Evolutionary conservation across 179 eudicot genomes (phyloP).

Genomic region (Beta corolliflora): DNA sequence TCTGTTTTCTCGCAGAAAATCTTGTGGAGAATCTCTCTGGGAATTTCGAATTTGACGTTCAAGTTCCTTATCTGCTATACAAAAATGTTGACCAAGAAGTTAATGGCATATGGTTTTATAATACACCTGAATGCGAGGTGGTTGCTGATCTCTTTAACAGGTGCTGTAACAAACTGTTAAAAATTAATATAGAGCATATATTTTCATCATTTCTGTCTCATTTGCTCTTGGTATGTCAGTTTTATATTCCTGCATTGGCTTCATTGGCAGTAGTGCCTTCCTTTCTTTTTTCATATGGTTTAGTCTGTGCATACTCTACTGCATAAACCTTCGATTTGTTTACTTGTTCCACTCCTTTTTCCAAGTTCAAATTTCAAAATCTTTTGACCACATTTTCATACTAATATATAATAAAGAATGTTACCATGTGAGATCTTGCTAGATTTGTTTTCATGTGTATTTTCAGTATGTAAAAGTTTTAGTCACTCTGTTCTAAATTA

Average conservation of each 20-base stretch:
- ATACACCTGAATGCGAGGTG: constrained; percentile 88
- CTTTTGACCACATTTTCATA: no score
- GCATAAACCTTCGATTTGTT: no score
- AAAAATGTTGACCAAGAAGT: constrained; percentile 91
- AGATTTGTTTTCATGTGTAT: no score
- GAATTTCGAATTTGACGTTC: constrained; percentile 92
- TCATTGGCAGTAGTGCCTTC: no score
- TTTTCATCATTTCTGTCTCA: neutral
- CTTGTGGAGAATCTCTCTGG: constrained; percentile 88
- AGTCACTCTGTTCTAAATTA: no score
- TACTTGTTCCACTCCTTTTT: no score
- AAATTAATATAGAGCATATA: neutral
- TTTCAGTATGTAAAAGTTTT: no score
- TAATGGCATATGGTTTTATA: constrained; percentile 95
- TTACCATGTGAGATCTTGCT: no score
- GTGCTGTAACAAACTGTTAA: constrained; percentile 32
- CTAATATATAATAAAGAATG: no score
- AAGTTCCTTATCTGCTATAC: constrained; percentile 79
- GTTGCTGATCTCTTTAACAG: constrained; percentile 81
- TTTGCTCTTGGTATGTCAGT: neutral
- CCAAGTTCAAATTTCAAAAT: no score
- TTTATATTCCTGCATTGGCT: neutral
- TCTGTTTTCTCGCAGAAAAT: constrained; percentile 57
- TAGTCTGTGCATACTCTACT: no score
- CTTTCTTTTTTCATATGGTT: no score